Percentiles rank a stretch among this genome's conserved stretches.
These are phyloP conservation scores for Metschnikowia colocasiae DNA, from an alignment of 805 yeast genomes.

Conservation along the genomic window DNA sequence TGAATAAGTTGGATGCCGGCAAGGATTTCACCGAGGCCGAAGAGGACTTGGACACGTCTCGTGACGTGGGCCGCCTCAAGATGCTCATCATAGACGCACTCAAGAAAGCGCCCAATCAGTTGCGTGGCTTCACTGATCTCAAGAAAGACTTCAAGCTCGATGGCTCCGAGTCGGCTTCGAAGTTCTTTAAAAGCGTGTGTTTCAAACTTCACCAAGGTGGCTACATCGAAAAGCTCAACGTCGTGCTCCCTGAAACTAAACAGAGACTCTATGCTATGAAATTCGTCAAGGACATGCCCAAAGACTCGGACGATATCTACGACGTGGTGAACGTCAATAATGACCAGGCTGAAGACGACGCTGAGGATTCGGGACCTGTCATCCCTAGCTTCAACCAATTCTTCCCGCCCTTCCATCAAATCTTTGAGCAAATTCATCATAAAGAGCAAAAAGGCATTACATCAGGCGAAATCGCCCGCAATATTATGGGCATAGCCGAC, in stretches of 20 bases:
- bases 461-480: slow-evolving; percentile 49
- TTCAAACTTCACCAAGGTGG: slow-evolving; percentile 43
- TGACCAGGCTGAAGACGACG: slow-evolving; percentile 16
- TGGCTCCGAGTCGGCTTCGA: slow-evolving; percentile 34
- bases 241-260: slow-evolving; percentile 30
- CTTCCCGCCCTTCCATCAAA: slow-evolving; percentile 64
- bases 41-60: slow-evolving; percentile 26
- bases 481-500: slow-evolving; percentile 53
- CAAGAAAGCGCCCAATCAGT: slow-evolving; percentile 55
- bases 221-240: slow-evolving; percentile 49
- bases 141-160: slow-evolving; percentile 55
- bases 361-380: not conserved
- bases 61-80: slow-evolving; percentile 29
- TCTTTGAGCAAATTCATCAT: slow-evolving; percentile 45
- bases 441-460: slow-evolving; percentile 52
- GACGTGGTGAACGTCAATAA: slow-evolving; percentile 32
- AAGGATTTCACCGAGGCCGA: slow-evolving; percentile 9
- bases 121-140: slow-evolving; percentile 59
- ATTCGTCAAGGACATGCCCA: slow-evolving; percentile 45
- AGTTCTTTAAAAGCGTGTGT: slow-evolving; percentile 48
- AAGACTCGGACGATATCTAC: slow-evolving; percentile 41
- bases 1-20: slow-evolving; percentile 18
- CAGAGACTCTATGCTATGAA: slow-evolving; percentile 32
- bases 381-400: slow-evolving; percentile 46
- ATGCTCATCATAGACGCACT: slow-evolving; percentile 45